These are phyloP conservation scores for Monosporascus sp. DNA, from an alignment of 2,329 filamentous ascomycete genomes.

Conservation along the genomic window DNA sequence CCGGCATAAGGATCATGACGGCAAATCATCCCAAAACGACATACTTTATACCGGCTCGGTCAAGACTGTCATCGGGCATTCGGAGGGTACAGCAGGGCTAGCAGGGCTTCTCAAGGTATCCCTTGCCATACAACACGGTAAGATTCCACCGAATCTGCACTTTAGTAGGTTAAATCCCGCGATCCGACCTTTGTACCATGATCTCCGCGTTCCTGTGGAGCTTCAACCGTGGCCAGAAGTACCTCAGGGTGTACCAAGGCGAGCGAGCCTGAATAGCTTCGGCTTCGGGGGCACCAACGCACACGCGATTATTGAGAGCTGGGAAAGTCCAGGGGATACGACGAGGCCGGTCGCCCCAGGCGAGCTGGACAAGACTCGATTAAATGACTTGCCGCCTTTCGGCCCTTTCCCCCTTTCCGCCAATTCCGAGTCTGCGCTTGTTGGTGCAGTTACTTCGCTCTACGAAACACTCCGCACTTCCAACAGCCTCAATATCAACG, in stretches of 20 bases:
- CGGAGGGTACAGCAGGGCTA: slow-evolving; percentile 6
- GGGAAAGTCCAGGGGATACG: too few relatives aligned
- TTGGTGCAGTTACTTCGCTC: too few relatives aligned
- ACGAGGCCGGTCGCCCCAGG: too few relatives aligned
- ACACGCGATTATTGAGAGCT: slow-evolving; percentile 12
- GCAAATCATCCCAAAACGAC: too few relatives aligned
- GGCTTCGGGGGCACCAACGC: slow-evolving; percentile 12
- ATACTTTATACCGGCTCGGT: slow-evolving; percentile 4
- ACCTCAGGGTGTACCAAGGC: neutral
- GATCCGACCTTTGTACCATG: slow-evolving; percentile 1
- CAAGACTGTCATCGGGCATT: slow-evolving; percentile 10
- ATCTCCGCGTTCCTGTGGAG: neutral
- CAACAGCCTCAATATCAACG: too few relatives aligned
- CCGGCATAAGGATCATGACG: too few relatives aligned
- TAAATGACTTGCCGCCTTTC: too few relatives aligned
- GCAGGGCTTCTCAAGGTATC: slow-evolving; percentile 8
- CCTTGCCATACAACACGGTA: neutral
- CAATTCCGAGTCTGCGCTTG: too few relatives aligned
- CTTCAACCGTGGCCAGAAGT: slow-evolving; percentile 2
- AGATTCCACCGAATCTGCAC: slow-evolving; percentile 8
- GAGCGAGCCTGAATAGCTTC: slow-evolving; percentile 6
- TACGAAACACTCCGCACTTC: too few relatives aligned
- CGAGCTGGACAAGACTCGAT: too few relatives aligned
- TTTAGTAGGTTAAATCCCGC: slow-evolving; percentile 2
- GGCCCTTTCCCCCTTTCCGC: slow-evolving; percentile 1